Evolutionary conservation across 495 filamentous ascomycete genomes (phyloP), one percentile per base, ranked within the genome.

Genomic region (Aspergillus leporis): DNA sequence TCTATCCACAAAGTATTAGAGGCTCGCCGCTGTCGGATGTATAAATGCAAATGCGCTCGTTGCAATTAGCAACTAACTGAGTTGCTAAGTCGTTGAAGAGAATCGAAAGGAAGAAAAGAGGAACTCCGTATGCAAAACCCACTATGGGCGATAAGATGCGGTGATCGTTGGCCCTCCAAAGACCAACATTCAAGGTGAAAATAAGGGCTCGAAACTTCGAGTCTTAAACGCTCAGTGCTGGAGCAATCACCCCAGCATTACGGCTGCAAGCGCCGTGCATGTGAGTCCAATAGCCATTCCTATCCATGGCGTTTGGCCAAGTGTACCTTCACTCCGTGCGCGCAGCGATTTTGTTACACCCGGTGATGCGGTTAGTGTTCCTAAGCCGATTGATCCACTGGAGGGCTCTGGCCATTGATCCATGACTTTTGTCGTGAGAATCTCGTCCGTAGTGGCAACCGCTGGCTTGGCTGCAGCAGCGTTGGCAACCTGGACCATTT

Each of bases 291-390:
- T 76, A 16, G 73, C 77, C 76, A 78, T 78, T 23, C 77, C 77
- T 51, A 78, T 77, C 77, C 77, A 80, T 31, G 77, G 77, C 0
- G 77, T 74, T 56, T 80, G 75, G 22, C 77, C 77, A 0, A 80
- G 65, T 10, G 71, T 73, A 28, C 77, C 77, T 59, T 80, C 77
- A 56, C 74, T 80, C 58, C 77, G 67, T 38, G 68, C 74, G 52
- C 67, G 68, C 41, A 74, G 68, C 10, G 72, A 54, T 46, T 65
- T 65, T 32, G 61, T 66, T 16, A 61, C 32, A 16, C 61, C 59
- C 22, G 61, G 41, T 1, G 65, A 53, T 19, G 61, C 48, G n/a
- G 57, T 65, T n/a, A 66, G 56, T 21, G 61, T 60, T 47, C 66
- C 62, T 31, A 70, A 45, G 6, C 63, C 63, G 36, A 65, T 64